Base-by-base conservation (phyloP, 2,329 filamentous ascomycete species). In the Hymenotorrendiella dingleyae region DNA sequence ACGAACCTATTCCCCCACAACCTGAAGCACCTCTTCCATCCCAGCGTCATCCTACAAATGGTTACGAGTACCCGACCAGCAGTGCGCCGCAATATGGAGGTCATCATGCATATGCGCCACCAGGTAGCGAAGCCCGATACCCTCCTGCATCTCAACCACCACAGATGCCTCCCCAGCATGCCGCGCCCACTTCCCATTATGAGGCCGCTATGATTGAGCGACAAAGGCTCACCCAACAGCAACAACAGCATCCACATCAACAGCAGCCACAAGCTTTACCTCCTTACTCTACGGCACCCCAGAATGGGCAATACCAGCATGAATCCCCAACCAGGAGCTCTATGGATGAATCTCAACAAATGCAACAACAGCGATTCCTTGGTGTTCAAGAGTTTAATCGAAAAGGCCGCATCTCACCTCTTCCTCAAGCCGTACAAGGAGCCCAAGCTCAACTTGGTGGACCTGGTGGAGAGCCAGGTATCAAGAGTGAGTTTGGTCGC, bases 391-490 rank as follows among this genome's bases (percentile, higher is more conserved):
- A 86, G 44, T 82, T 83, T 46, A 89, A 88, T 58, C 80, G 87
- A 40, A 85, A 84, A 52, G 90, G 90, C 2, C 82, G 90, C 36
- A 74, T 88, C 28, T 96, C 91, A 7, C 91, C 91, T 2, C 69
- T 96, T 12, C 91, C 91, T 1, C 91, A 96, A 63, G 90, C 91
- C 17, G 90, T 96, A 1, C 90, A 96, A 60, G 91, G 91, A 17
- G 90, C 86, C 1, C 90, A 95, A 62, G 80, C 83, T 12, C 85
- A 89, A 55, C 77, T 85, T 28, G 76, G 85, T 40, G 86, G 85
- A 3, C 86, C 88, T 5, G 79, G 81, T 11, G 85, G 83, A 12
- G 89, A 95, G 62, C 85, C 88, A 9, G 85, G 85, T 32, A 94
- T 96, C 59, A 95, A 96, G 71, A 94, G 82, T 60, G 91, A 96